Evolutionary conservation across 2,329 filamentous ascomycete genomes (phyloP).

Genomic region (Apiospora pterosperma): DNA sequence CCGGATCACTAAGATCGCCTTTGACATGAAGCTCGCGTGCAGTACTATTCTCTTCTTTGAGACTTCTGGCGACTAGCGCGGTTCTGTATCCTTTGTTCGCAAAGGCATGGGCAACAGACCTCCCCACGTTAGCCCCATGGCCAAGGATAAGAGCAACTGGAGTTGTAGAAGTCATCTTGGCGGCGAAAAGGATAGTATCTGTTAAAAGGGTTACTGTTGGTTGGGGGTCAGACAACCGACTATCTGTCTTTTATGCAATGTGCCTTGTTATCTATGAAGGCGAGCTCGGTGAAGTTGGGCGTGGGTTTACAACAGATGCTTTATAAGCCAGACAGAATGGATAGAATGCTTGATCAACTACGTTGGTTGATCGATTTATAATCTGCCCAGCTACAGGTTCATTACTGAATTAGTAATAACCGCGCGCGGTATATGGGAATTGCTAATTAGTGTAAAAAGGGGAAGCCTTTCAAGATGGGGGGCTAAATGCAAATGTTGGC

Average conservation of each 20-base stretch:
- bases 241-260: not conserved
- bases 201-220: too few relatives aligned
- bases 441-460: too few relatives aligned
- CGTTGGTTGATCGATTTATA: too few relatives aligned
- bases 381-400: too few relatives aligned
- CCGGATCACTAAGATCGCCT: slow-evolving; percentile 32
- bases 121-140: slow-evolving; percentile 37
- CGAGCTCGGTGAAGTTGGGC: not conserved
- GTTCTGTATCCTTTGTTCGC: slow-evolving; percentile 38
- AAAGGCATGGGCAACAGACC: slow-evolving; percentile 32
- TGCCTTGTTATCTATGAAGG: not conserved
- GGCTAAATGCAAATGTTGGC: too few relatives aligned
- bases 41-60: slow-evolving; percentile 25
- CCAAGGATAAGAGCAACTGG: slow-evolving; percentile 38
- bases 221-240: too few relatives aligned
- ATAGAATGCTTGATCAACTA: too few relatives aligned
- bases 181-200: not conserved
- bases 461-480: too few relatives aligned
- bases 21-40: slow-evolving; percentile 27
- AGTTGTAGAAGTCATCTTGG: slow-evolving; percentile 13
- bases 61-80: slow-evolving; percentile 32
- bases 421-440: too few relatives aligned
- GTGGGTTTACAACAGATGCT: not conserved
- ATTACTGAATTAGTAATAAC: too few relatives aligned
- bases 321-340: too few relatives aligned